Evolutionary conservation across 352 stramenopile genomes (phyloP), one percentile per base, ranked within the genome.

Genomic region (Pythium sukuiense): DNA sequence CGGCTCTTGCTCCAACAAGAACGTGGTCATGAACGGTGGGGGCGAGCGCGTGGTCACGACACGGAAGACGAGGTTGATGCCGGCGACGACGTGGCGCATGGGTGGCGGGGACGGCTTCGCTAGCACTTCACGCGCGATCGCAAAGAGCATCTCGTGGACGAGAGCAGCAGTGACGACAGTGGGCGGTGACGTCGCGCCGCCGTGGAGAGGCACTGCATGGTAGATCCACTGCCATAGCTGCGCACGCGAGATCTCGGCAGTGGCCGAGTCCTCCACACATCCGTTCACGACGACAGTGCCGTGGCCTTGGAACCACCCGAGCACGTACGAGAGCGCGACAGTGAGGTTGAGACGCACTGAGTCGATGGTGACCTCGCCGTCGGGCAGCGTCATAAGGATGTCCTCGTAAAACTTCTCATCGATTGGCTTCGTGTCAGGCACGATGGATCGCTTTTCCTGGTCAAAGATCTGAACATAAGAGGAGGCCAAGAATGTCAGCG

Each of bases 261-360:
- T 98, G 49, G 95, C 95, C 20, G 93, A 96, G 79, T 98, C 93
- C 78, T 98, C 95, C 69, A 98, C 93, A 50, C 91, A 92, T 62
- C 95, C 85, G 67, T 98, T 87, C 30, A 98, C 76, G 45, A 97
- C 84, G 61, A 97, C 93, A 27, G 89, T 97, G 27, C 95, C 95
- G 32, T 92, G 59, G 16, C 90, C 95, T 30, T 85, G 71, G 49
- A 98, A 78, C 95, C 95, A 98, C 37, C 87, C 86, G 58, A 98
- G 85, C 7, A 92, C 88, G 68, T 98, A 98, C 13, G 83, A 84
- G 24, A 98, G 78, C 39, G 94, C 80, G 59, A 98, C 95, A 9
- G 78, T 83, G 32, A 98, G 71, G 37, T 97, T 97, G 49, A 88
- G 77, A 46, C 88, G 72, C 53, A 98, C 80, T 13, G 89, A 95